A percentile compares a stretch with the other conserved stretches of the same genome.
Evolutionary conservation across 1,284 basidiomycete species (phyloP).

Genomic region (Irpex sp.): DNA sequence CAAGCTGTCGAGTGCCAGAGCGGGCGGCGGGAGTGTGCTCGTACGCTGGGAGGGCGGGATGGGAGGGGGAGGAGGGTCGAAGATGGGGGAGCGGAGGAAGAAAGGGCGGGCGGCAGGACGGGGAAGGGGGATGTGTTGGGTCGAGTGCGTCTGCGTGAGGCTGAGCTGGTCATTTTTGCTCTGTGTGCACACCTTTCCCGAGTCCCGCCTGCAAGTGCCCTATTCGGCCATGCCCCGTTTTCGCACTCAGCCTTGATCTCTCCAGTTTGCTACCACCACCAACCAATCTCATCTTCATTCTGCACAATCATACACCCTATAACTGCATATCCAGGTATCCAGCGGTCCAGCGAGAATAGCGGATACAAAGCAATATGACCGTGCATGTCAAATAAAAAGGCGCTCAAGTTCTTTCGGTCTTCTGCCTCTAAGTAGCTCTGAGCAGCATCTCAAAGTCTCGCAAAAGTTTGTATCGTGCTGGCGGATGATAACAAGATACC

Average conservation of each 20-base stretch:
- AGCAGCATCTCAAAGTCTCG: too few relatives aligned
- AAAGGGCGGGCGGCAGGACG: constrained; percentile 14
- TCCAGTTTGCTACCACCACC: too few relatives aligned
- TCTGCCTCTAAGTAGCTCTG: too few relatives aligned
- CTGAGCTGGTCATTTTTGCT: constrained; percentile 30
- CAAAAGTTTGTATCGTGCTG: too few relatives aligned
- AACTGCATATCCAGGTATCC: too few relatives aligned
- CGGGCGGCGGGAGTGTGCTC: constrained; percentile 16
- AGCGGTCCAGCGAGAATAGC: too few relatives aligned
- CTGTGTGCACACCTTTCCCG: constrained; percentile 26
- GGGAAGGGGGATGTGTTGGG: constrained; percentile 16
- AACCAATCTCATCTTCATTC: background rate
- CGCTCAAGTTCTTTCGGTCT: too few relatives aligned
- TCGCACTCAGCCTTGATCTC: constrained; percentile 15
- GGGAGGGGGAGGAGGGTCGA: constrained; percentile 19
- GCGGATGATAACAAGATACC: too few relatives aligned
- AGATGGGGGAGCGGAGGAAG: constrained; percentile 20
- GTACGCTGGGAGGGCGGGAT: constrained; percentile 16
- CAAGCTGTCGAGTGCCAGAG: constrained; percentile 13
- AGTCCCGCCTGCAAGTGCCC: constrained; percentile 17
- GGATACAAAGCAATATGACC: too few relatives aligned
- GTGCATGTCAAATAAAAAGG: too few relatives aligned
- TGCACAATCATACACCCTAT: background rate
- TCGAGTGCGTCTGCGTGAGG: constrained; percentile 29
- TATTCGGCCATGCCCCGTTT: constrained; percentile 15